These are phyloP conservation scores for Carex sylvatica DNA, from an alignment of 202 grass and related monocot species.

Conservation along the genomic window DNA sequence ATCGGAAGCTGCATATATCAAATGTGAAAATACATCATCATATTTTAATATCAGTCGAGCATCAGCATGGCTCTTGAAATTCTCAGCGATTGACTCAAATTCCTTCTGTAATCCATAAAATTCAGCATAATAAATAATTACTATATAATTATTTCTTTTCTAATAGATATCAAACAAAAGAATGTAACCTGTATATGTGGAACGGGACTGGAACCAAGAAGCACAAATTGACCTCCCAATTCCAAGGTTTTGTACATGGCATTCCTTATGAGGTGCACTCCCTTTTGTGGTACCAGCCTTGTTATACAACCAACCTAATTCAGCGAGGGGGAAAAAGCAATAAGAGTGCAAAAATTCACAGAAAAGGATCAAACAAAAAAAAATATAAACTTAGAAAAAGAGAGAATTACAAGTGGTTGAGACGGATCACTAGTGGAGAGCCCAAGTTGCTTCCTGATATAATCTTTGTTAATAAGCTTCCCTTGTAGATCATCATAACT, in stretches of 20 bases:
- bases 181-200: slow-evolving; percentile 67
- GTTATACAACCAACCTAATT: slow-evolving; percentile 89
- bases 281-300: slow-evolving; percentile 91
- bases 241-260: slow-evolving; percentile 84
- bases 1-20: slow-evolving; percentile 92
- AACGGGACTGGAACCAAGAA: slow-evolving; percentile 95
- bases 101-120: slow-evolving; percentile 56
- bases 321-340: slow-evolving; percentile 22
- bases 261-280: slow-evolving; percentile 95
- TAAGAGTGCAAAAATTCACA: not conserved
- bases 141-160: not conserved
- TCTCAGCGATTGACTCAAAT: slow-evolving; percentile 78
- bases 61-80: slow-evolving; percentile 66
- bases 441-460: slow-evolving; percentile 63
- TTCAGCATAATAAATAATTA: slow-evolving; percentile 3
- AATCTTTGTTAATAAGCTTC: slow-evolving; percentile 78
- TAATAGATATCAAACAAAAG: slow-evolving; percentile 2
- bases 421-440: slow-evolving; percentile 52
- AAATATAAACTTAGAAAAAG: not conserved
- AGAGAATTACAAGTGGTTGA: slow-evolving; percentile 64
- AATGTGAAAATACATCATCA: slow-evolving; percentile 83
- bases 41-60: slow-evolving; percentile 78
- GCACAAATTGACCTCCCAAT: slow-evolving; percentile 92
- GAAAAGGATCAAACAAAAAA: not conserved
- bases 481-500: slow-evolving; percentile 66